These are phyloP conservation scores for Fomitopsis schrenkii DNA, from an alignment of 1,284 basidiomycete species.

Conservation along the genomic window DNA sequence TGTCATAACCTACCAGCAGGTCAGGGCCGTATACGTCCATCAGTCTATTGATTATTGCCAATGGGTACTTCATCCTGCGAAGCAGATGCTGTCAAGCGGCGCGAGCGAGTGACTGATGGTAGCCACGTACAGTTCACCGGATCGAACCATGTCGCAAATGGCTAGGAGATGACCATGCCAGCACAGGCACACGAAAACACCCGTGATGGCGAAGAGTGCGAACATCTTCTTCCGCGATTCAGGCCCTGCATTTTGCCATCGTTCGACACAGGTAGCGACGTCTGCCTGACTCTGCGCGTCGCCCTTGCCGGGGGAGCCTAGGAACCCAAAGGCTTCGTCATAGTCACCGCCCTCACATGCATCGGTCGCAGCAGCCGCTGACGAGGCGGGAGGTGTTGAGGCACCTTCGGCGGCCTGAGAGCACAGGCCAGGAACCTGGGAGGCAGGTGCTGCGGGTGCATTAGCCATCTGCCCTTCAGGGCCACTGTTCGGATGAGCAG, in stretches of 20 bases:
- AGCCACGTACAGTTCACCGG: slow-evolving; percentile 31
- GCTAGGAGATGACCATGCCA: slow-evolving; percentile 24
- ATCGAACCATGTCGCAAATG: slow-evolving; percentile 31
- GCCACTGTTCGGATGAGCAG: too few relatives aligned
- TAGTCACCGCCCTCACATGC: neutral
- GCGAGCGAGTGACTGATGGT: neutral
- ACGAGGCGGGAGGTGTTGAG: too few relatives aligned
- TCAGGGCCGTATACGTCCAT: slow-evolving; percentile 19
- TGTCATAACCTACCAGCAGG: slow-evolving; percentile 30
- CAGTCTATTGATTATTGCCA: slow-evolving; percentile 25
- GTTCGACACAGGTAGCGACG: slow-evolving; percentile 8
- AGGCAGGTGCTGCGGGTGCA: too few relatives aligned
- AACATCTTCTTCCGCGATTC: slow-evolving; percentile 29
- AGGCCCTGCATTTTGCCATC: slow-evolving; percentile 15
- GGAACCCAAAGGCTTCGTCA: neutral
- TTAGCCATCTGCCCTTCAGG: too few relatives aligned
- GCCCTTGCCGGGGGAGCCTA: neutral
- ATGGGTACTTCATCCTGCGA: slow-evolving; percentile 31
- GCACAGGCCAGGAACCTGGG: too few relatives aligned
- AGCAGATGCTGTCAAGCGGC: too few relatives aligned
- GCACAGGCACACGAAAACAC: slow-evolving; percentile 24
- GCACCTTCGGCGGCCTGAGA: too few relatives aligned
- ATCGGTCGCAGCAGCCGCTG: too few relatives aligned
- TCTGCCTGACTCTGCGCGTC: neutral
- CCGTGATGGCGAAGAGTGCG: slow-evolving; percentile 27